Evolutionary conservation across 192 early-diverging fungal species (phyloP).

Genomic region (Coemansia sp.): DNA sequence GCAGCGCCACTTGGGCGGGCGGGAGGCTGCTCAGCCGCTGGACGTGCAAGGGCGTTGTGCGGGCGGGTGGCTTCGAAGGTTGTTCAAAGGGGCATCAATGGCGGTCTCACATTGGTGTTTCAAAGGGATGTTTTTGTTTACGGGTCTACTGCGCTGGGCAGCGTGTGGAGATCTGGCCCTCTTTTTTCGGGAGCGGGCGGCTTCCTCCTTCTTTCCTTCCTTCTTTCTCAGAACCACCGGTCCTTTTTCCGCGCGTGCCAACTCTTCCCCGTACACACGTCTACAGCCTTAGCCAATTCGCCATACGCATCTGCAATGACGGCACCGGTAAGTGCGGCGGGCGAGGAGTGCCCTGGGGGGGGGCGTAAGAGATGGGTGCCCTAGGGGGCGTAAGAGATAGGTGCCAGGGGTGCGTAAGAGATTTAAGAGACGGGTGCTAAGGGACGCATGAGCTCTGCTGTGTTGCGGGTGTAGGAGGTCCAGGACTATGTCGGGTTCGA

Average conservation of each 20-base stretch:
- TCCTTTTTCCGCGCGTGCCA: not conserved
- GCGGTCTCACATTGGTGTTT: constrained; percentile 7
- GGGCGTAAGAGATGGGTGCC: too few species aligned
- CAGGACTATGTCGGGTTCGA: constrained; percentile 98
- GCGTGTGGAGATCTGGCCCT: not conserved
- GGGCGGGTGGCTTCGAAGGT: not conserved
- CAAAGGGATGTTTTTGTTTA: constrained; percentile 4
- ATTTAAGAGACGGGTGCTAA: too few species aligned
- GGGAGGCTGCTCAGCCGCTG: not conserved
- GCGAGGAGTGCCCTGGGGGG: not conserved
- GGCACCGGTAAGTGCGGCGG: constrained; percentile 24
- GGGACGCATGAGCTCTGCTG: not conserved
- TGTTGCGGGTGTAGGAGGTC: constrained; percentile 47
- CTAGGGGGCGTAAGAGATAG: too few species aligned
- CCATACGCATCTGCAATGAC: constrained; percentile 5
- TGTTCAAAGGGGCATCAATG: not conserved
- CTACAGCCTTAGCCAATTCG: not conserved
- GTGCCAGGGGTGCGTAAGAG: too few species aligned
- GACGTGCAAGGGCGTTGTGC: not conserved
- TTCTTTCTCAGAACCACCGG: not conserved
- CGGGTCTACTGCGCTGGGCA: not conserved
- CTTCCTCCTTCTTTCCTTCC: constrained; percentile 1
- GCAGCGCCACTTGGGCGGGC: too few species aligned
- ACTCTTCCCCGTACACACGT: not conserved
- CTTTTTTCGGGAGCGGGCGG: not conserved